A percentile compares a stretch with the other conserved stretches of the same genome.
These are phyloP conservation scores for Paxillus ammoniavirescens DNA, from an alignment of 768 basidiomycete species.

Conservation along the genomic window DNA sequence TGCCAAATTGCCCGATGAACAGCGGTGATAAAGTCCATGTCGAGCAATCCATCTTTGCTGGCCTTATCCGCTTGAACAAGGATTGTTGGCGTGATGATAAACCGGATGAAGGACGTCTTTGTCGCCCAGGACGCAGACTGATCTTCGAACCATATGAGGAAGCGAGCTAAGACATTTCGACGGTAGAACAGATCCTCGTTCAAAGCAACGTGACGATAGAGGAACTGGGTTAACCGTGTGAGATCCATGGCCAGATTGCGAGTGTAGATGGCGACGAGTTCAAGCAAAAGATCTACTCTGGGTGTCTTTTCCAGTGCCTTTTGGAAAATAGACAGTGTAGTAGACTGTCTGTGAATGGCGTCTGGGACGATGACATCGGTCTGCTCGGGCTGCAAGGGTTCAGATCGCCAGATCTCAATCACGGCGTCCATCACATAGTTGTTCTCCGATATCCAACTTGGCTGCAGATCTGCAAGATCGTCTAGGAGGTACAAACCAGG, in stretches of 20 bases:
- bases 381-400: slow-evolving; percentile 45
- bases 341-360: slow-evolving; percentile 54
- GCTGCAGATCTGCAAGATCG: slow-evolving; percentile 68
- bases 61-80: slow-evolving; percentile 68
- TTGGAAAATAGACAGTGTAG: slow-evolving; percentile 78
- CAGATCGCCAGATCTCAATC: slow-evolving; percentile 66
- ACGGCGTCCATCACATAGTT: slow-evolving; percentile 67
- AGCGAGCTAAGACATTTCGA: slow-evolving; percentile 81
- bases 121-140: slow-evolving; percentile 61
- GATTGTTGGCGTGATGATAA: slow-evolving; percentile 85
- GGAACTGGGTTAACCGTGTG: slow-evolving; percentile 74
- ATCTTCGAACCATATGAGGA: slow-evolving; percentile 82
- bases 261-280: slow-evolving; percentile 78
- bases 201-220: slow-evolving; percentile 82
- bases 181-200: slow-evolving; percentile 67
- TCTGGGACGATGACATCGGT: slow-evolving; percentile 46
- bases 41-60: slow-evolving; percentile 60
- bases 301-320: slow-evolving; percentile 65
- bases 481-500: slow-evolving; percentile 75
- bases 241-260: slow-evolving; percentile 81
- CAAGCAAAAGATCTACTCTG: slow-evolving; percentile 87
- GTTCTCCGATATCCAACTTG: slow-evolving; percentile 72
- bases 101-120: slow-evolving; percentile 77
- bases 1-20: slow-evolving; percentile 81
- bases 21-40: slow-evolving; percentile 65